These are phyloP conservation scores for Urtica urens DNA, from an alignment of 306 rosid genomes.

Conservation along the genomic window DNA sequence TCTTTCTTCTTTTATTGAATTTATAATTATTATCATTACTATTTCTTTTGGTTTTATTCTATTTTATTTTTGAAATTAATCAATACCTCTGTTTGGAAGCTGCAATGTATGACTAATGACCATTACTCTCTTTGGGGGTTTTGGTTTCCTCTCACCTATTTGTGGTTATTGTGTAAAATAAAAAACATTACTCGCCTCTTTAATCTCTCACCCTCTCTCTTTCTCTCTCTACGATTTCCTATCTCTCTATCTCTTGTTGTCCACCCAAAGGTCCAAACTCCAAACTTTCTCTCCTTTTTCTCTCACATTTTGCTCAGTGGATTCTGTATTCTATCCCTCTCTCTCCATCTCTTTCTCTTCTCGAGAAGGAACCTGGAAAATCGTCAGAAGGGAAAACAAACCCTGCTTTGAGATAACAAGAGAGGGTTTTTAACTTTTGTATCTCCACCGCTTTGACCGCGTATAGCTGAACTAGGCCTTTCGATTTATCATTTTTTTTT, in stretches of 20 bases:
- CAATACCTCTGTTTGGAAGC: conserved; percentile 29
- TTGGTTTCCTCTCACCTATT: conserved; percentile 13
- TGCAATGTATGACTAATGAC: conserved; percentile 17
- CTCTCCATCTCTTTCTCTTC: conserved; percentile 18
- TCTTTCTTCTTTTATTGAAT: conserved; percentile 1
- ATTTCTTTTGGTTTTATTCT: background rate
- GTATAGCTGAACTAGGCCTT: conserved; percentile 9
- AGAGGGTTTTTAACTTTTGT: conserved; percentile 2
- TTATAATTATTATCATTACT: background rate
- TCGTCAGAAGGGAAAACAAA: background rate
- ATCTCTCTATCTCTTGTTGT: conserved; percentile 19
- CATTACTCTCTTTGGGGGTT: background rate
- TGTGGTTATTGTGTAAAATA: conserved; percentile 44
- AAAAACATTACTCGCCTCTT: conserved; percentile 35
- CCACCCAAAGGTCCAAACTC: conserved; percentile 42
- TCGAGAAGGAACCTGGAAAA: conserved; percentile 6
- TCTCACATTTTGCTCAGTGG: conserved; percentile 32
- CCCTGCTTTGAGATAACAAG: conserved; percentile 5
- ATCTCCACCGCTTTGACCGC: conserved; percentile 5
- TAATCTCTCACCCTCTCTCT: conserved; percentile 28
- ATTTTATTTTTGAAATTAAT: conserved; percentile 5
- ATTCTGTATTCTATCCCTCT: conserved; percentile 24
- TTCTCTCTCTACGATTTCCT: conserved; percentile 3
- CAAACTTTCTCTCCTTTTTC: conserved; percentile 25
- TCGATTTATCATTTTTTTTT: conserved; percentile 7